Percentiles rank a stretch among this genome's conserved stretches.
Conservation (phyloP, 148 eudicot genomes). For the Nyssa sinensis region DNA sequence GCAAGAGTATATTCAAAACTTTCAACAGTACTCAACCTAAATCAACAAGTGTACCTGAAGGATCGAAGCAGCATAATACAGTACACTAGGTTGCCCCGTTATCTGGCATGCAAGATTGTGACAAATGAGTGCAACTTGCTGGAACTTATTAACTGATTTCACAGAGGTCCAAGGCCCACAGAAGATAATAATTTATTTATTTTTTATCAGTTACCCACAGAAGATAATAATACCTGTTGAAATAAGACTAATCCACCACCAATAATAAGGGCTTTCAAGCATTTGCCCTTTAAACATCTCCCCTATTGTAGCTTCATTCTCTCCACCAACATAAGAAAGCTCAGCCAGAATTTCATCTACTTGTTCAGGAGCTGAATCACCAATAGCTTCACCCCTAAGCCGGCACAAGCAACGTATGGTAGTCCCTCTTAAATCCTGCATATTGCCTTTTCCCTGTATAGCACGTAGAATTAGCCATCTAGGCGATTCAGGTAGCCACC, state of each 20-base stretch:
- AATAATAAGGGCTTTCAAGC: conserved; percentile 80
- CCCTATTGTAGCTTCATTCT: conserved; percentile 39
- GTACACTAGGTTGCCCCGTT: conserved; percentile 98
- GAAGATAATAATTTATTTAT: too few species aligned
- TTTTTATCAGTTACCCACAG: too few species aligned
- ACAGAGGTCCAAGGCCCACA: background rate
- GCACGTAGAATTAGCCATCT: conserved; percentile 95
- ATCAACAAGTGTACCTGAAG: conserved; percentile 55
- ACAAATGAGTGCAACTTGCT: conserved; percentile 8
- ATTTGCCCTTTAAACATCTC: conserved; percentile 91
- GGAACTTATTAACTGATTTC: conserved; percentile 2
- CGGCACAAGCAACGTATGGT: conserved; percentile 74
- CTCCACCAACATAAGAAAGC: conserved; percentile 65
- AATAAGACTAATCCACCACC: conserved; percentile 89
- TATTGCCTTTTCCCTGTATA: conserved; percentile 82
- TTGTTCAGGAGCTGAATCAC: conserved; percentile 59
- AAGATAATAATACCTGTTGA: conserved; percentile 69
- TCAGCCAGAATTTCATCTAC: conserved; percentile 84
- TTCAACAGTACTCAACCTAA: background rate
- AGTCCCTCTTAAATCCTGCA: conserved; percentile 55
- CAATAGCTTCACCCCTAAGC: conserved; percentile 63
- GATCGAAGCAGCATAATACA: conserved; percentile 91
- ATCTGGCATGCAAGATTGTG: conserved; percentile 46
- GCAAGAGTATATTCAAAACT: background rate
- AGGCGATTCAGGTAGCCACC: conserved; percentile 97